phyloP scores from a whole-genome alignment of 1,284 basidiomycete genomes.

The Trichosporon ovoides region DNA sequence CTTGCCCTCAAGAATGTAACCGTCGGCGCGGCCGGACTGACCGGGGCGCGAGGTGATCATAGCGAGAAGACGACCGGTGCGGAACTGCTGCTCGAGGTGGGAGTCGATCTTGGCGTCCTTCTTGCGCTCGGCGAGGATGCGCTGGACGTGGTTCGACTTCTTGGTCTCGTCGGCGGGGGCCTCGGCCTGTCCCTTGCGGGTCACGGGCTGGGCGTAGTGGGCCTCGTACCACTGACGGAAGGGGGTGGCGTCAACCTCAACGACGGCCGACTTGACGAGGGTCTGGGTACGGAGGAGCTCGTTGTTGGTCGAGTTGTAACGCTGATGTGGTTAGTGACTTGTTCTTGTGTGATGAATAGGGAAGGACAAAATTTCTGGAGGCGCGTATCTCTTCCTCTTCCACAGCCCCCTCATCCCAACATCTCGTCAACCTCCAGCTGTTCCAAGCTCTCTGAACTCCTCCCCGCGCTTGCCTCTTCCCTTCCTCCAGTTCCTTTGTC shows the following conservation, averaged over 20 bases:
- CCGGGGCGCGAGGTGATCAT: slow-evolving; percentile 85
- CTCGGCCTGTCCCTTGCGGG: slow-evolving; percentile 59
- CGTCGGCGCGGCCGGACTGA: slow-evolving; percentile 88
- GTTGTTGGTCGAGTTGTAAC: slow-evolving; percentile 98
- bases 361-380: neutral
- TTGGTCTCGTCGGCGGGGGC: slow-evolving; percentile 59
- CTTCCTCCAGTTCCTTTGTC: neutral
- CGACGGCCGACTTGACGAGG: slow-evolving; percentile 87
- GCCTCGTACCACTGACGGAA: slow-evolving; percentile 98
- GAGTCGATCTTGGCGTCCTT: slow-evolving; percentile 88
- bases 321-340: slow-evolving; percentile 53
- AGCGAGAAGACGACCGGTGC: slow-evolving; percentile 60
- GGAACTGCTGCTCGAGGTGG: slow-evolving; percentile 62
- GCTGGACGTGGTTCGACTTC: slow-evolving; percentile 81
- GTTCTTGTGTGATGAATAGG: neutral
- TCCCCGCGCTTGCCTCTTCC: neutral
- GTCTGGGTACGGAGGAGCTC: slow-evolving; percentile 98
- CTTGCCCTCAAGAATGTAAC: slow-evolving; percentile 92
- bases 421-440: no score
- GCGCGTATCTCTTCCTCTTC: neutral
- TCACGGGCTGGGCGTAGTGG: slow-evolving; percentile 87
- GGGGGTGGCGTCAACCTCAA: slow-evolving; percentile 91
- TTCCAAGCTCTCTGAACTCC: neutral
- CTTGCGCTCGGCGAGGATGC: slow-evolving; percentile 78
- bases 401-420: no score